A percentile compares a stretch with the other conserved stretches of the same genome.
phyloP scores from a whole-genome alignment of 208 protist genomes.

The Crithidia brevicula region DNA sequence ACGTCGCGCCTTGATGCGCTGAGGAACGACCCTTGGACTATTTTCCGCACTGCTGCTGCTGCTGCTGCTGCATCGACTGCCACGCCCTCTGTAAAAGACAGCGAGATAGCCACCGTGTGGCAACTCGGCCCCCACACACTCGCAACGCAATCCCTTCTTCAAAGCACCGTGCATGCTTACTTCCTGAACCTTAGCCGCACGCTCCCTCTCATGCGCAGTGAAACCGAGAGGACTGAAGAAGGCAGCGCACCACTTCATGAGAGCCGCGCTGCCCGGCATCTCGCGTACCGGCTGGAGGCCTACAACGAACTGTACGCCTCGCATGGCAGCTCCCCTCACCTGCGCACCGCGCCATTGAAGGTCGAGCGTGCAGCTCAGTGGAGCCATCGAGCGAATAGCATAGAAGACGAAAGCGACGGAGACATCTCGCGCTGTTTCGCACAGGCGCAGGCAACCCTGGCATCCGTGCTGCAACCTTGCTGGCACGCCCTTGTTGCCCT shows the following conservation, averaged over 20 bases:
- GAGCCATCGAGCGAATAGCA: no score
- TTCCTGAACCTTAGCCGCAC: slow-evolving; percentile 3
- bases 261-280: neutral
- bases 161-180: neutral
- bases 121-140: slow-evolving; percentile 4
- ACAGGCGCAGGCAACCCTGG: neutral
- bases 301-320: neutral
- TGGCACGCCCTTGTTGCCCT: neutral
- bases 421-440: no score
- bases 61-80: neutral
- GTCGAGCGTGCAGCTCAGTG: no score
- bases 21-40: no score
- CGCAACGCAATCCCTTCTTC: neutral
- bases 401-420: neutral
- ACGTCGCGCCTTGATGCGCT: no score
- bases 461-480: neutral
- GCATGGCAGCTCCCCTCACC: neutral
- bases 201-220: no score
- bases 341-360: no score
- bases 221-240: no score
- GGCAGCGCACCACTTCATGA: no score
- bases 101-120: neutral
- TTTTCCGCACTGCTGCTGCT: no score
- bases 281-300: neutral
- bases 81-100: neutral